Evolutionary conservation across 2,329 filamentous ascomycete genomes (phyloP), one percentile per base, ranked within the genome.

Genomic region (Fusarium xyrophilum): DNA sequence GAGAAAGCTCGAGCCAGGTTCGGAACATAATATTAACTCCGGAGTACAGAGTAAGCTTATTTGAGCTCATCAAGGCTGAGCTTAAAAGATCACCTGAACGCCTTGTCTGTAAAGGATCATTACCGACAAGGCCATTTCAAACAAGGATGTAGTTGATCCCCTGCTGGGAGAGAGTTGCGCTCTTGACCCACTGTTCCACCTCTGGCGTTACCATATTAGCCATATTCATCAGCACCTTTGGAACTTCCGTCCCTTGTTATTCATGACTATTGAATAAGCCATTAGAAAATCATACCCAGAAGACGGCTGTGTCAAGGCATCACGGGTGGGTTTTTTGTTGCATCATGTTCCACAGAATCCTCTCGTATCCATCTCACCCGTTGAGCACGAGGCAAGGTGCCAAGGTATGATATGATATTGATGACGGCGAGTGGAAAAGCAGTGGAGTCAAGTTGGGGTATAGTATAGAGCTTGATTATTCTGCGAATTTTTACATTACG

Each of bases 1-100:
- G 19, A 61, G 65, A 48, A 47, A 67, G 36, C 56, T 32, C 35
- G 25, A 54, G 44, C 27, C 58, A 48, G 36, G 44, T 53, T 46
- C 38, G 35, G 17, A 50, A 33, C 35, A 43, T 36, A 28, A 56
- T 53, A 19, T 33, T 42, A 27, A 47, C 28, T 47, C 28, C n/a
- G 44, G n/a, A 47, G 19, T 23, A 57, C n/a, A 28, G n/a, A 47
- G 19, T 23, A 57, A 43, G 40, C 55, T 59, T 39, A 38, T 44
- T 36, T 47, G 15, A 21, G 27, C 42, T 19, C 17, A 21, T 38
- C 21, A 44, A 53, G 28, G 27, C 46, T n/a, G 30, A 47, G 36
- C 39, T 35, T 32, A 23, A 47, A 33, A 47, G 15, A 35, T 23
- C 39, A 43, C 30, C 36, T 36, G 28, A 53, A 51, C 32, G 33